Base-by-base conservation (phyloP, 1,284 basidiomycete species). In the Farysia itapuensis region DNA sequence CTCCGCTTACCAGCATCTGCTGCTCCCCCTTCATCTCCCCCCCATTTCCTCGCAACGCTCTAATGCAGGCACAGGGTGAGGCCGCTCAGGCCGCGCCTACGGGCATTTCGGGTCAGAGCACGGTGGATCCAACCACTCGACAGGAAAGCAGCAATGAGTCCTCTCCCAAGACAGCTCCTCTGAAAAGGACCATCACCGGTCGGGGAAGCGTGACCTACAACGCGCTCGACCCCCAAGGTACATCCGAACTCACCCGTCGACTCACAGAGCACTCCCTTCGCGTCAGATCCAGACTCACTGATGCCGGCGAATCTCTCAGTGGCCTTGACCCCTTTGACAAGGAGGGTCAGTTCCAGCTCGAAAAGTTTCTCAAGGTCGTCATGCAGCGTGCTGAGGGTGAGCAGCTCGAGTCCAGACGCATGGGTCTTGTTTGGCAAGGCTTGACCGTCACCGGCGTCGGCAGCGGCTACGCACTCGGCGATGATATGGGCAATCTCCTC, bases 331-430 rank as follows among this genome's bases (percentile, higher is more conserved):
- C 70, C 5, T 69, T 72, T 21, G 67, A 73, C 45, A 59, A 65
- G 38, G 39, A 60, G 9, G 76, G 70, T 33, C 65, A 70, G 15
- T 78, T 78, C 26, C 76, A 78, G 39, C 70, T 78, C 21, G 70
- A 73, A 33, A 39, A 43, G n/a, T 73, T 75, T 51, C 58, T 78
- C 6, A 58, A 53, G 14, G 59, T 72, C 20, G 32, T 70, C 29
- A 49, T 77, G 23, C 41, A 53, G 11, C 65, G 68, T 30, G 58
- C 54, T 5, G 63, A 72, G 21, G 54, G 65, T 23, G 40, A 64
- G 11, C 71, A 72, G 2, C 57, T 73, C 37, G 45, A 65, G 37
- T 39, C 22, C 1, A 42, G 77, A 4, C 44, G 67, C 19, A 68
- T 68, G 61, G 56, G 57, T 14, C 46, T 65, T 16, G 60, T 63